Evolutionary conservation across 164 flowering plant genomes (phyloP), one percentile per base, ranked within the genome.

Genomic region (Sextonia rubra): DNA sequence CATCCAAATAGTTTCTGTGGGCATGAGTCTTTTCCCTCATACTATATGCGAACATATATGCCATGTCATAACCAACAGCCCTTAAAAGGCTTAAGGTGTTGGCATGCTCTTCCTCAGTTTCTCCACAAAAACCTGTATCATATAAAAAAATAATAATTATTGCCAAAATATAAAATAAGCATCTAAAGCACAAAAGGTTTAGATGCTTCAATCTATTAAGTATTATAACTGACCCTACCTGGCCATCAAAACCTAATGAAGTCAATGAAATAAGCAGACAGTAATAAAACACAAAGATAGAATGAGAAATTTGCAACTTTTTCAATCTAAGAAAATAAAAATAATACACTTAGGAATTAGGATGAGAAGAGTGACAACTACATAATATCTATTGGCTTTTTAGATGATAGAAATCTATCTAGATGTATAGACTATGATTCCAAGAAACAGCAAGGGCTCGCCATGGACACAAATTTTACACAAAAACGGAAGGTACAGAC

Each of bases 21-120:
- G 99, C 99, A 85, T 95, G 98, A 25, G 99, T 95, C 83, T 88
- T 93, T 85, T 93, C 98, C 76, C 99, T 87, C 98, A 95, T 93
- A 86, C 99, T 95, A 77, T 95, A 95, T 30, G 99, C 99, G 83
- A 95, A 95, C 99, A 92, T 91, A 84, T 89, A 95, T 66, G 99
- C 97, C 98, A 92, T 95, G 68, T 95, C 99, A 80, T 95, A 95
- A 63, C 96, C 92, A 74, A 93, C 96, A 20, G 86, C 78, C 72
- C 78, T 89, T 11, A 93, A 23, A 7, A 95, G 92, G 86, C 87
- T 91, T 60, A 95, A 69, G 14, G 99, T 95, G 74, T 89, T 97
- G 27, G 70, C 71, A 73, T 90, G 94, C 17, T 95, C 97, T 78
- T 93, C 98, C 78, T 95, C 99, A 27, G 97, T 93, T 82, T 95